Percentiles rank a stretch among this genome's conserved stretches.
Conservation (phyloP, 2,329 filamentous ascomycete genomes). For the Knufia fluminis region DNA sequence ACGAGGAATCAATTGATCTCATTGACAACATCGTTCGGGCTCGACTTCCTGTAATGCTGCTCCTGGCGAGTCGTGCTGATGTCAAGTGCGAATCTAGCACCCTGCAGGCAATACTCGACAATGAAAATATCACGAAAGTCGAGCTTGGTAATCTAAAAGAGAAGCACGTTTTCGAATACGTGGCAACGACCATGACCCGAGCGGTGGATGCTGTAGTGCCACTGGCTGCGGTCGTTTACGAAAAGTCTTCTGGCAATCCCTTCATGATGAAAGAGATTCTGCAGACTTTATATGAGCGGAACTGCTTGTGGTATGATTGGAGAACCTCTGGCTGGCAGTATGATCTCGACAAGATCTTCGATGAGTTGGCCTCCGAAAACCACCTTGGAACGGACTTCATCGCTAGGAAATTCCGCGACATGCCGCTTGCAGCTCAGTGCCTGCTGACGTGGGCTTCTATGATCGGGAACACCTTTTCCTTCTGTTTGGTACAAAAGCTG, state of each 20-base stretch:
- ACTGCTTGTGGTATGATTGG: conserved; percentile 88
- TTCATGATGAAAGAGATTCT: conserved; percentile 91
- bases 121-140: conserved; percentile 56
- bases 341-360: conserved; percentile 76
- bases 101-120: conserved; percentile 37
- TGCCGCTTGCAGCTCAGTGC: conserved; percentile 63
- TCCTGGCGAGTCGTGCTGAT: conserved; percentile 67
- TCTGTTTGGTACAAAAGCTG: conserved; percentile 66
- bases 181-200: conserved; percentile 70
- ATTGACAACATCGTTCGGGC: conserved; percentile 70
- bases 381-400: conserved; percentile 78
- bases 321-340: conserved; percentile 72
- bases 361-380: conserved; percentile 73
- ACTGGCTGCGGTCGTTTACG: conserved; percentile 74
- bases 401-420: conserved; percentile 63
- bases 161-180: conserved; percentile 71
- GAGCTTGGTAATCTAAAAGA: conserved; percentile 65
- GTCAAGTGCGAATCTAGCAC: conserved; percentile 40
- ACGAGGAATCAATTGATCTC: conserved; percentile 76
- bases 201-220: conserved; percentile 63
- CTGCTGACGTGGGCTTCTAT: conserved; percentile 82
- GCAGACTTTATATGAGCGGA: conserved; percentile 73
- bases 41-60: conserved; percentile 70
- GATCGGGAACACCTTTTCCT: conserved; percentile 74
- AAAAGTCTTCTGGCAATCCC: conserved; percentile 78